Percentiles rank a stretch among this genome's conserved stretches.
phyloP scores from a whole-genome alignment of 176 grass and related monocot genomes.

The Stipa capillata region DNA sequence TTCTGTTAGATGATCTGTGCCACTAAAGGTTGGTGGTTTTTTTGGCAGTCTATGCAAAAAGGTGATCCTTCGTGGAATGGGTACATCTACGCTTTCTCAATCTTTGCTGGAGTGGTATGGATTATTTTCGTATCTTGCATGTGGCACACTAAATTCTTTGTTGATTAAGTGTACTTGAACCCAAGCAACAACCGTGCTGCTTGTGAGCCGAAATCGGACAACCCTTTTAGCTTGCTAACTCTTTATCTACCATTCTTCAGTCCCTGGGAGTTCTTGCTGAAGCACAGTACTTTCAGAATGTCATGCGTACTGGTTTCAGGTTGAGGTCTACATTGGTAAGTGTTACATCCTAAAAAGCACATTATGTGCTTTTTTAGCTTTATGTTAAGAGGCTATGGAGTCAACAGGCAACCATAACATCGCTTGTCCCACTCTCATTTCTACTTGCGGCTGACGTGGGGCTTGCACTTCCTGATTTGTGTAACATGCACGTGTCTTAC shows the following conservation, averaged over 20 bases:
- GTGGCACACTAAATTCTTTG: neutral
- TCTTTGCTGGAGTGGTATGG: conserved; percentile 97
- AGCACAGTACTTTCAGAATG: conserved; percentile 99
- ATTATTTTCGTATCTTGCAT: conserved; percentile 20
- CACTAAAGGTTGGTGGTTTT: neutral
- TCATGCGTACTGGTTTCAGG: conserved; percentile 94
- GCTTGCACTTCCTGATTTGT: neutral
- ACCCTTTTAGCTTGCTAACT: neutral
- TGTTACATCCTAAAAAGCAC: conserved; percentile 8
- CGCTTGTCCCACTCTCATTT: neutral
- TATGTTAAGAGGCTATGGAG: neutral
- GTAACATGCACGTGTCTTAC: neutral
- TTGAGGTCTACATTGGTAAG: conserved; percentile 92
- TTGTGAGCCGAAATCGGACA: neutral
- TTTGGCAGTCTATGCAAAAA: conserved; percentile 85
- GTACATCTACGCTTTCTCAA: conserved; percentile 88
- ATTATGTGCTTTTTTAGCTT: conserved; percentile 10
- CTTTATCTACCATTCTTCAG: conserved; percentile 31
- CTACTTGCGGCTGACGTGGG: neutral
- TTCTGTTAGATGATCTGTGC: neutral
- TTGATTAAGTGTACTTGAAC: conserved; percentile 1
- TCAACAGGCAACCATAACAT: neutral
- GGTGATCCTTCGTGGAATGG: conserved; percentile 76
- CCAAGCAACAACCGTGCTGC: neutral
- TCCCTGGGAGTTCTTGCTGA: conserved; percentile 78